phyloP scores from a whole-genome alignment of 106 monocot genomes.

The Hemerocallis citrina region DNA sequence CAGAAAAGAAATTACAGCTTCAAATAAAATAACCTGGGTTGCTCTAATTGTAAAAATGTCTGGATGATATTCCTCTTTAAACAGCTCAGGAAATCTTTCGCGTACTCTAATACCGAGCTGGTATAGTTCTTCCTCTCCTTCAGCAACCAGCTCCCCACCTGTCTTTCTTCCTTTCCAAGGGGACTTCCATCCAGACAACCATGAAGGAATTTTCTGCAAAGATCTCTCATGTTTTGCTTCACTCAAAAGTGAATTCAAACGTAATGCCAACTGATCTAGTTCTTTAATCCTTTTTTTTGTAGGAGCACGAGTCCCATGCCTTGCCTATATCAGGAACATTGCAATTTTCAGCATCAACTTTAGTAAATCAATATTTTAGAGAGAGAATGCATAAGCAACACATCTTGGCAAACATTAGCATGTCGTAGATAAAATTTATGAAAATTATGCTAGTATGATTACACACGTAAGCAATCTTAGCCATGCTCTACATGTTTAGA shows the following conservation, averaged over 20 bases:
- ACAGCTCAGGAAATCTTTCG: conserved; percentile 59
- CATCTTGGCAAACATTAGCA: too few species aligned
- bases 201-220: conserved; percentile 44
- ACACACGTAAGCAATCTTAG: too few species aligned
- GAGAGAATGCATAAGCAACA: too few species aligned
- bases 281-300: conserved; percentile 88
- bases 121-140: conserved; percentile 71
- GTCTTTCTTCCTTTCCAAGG: conserved; percentile 79
- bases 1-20: neutral
- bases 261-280: conserved; percentile 51
- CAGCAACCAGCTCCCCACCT: conserved; percentile 71
- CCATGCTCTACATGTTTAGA: too few species aligned
- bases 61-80: conserved; percentile 75
- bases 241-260: conserved; percentile 42
- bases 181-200: conserved; percentile 77
- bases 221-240: conserved; percentile 22
- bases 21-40: conserved; percentile 54
- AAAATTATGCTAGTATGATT: too few species aligned
- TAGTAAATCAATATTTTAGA: neutral
- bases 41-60: conserved; percentile 63
- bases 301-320: conserved; percentile 89
- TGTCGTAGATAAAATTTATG: too few species aligned
- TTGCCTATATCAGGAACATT: conserved; percentile 37
- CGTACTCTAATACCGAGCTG: conserved; percentile 54
- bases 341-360: neutral